These are phyloP conservation scores for Malus domestica DNA, from an alignment of 306 rosid species.

Conservation along the genomic window ASM211411v1 NC_041805.1:3166501-3167000, in stretches of 20 bases:
- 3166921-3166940: slow-evolving; percentile 63
- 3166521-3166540: slow-evolving; percentile 58
- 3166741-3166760: slow-evolving; percentile 85
- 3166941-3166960: slow-evolving; percentile 95
- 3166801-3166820: slow-evolving; percentile 84
- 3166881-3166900: slow-evolving; percentile 95
- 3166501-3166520: slow-evolving; percentile 43
- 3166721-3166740: slow-evolving; percentile 65
- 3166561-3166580: slow-evolving; percentile 69
- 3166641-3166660: slow-evolving; percentile 57
- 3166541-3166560: slow-evolving; percentile 59
- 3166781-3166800: slow-evolving; percentile 84
- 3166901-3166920: slow-evolving; percentile 85
- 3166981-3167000: slow-evolving; percentile 84
- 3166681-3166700: slow-evolving; percentile 40
- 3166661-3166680: slow-evolving; percentile 35
- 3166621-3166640: slow-evolving; percentile 66
- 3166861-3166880: slow-evolving; percentile 98
- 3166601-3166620: slow-evolving; percentile 61
- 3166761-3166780: slow-evolving; percentile 87
- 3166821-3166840: slow-evolving; percentile 92
- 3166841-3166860: slow-evolving; percentile 95
- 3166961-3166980: slow-evolving; percentile 83
- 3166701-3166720: slow-evolving; percentile 60
- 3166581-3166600: slow-evolving; percentile 92